These are phyloP conservation scores for Alternaria panax DNA, from an alignment of 2,329 filamentous ascomycete genomes.

Conservation along the genomic window DNA sequence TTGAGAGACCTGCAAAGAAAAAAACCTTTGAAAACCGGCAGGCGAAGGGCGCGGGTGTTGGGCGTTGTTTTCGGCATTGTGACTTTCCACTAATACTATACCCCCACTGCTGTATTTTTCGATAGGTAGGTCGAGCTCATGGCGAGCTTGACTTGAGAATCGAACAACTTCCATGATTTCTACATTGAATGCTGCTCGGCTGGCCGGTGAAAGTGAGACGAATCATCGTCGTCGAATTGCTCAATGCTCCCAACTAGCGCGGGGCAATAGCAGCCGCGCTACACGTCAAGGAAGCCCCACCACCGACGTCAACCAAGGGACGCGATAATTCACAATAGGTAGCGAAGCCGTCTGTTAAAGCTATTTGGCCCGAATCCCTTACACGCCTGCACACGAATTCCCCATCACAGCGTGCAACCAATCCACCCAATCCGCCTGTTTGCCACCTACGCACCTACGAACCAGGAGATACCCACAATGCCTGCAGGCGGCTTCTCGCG, in stretches of 20 bases:
- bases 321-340: constrained; percentile 4
- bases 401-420: background rate
- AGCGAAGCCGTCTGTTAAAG: background rate
- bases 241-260: constrained; percentile 18
- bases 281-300: constrained; percentile 24
- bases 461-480: constrained; percentile 22
- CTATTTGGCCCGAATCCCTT: background rate
- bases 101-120: constrained; percentile 37
- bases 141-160: constrained; percentile 4
- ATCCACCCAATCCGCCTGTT: background rate
- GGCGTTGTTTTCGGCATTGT: constrained; percentile 9
- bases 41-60: background rate
- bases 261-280: constrained; percentile 24
- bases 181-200: background rate
- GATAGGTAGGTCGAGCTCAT: constrained; percentile 20
- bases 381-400: background rate
- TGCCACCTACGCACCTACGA: background rate
- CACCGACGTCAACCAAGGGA: constrained; percentile 15
- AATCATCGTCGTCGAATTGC: background rate
- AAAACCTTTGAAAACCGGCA: background rate
- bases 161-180: background rate
- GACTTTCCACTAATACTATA: constrained; percentile 44
- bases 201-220: background rate
- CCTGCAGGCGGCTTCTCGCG: constrained; percentile 50
- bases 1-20: background rate